phyloP scores from a whole-genome alignment of 2,329 filamentous ascomycete genomes.

The Diaporthe destruens region DNA sequence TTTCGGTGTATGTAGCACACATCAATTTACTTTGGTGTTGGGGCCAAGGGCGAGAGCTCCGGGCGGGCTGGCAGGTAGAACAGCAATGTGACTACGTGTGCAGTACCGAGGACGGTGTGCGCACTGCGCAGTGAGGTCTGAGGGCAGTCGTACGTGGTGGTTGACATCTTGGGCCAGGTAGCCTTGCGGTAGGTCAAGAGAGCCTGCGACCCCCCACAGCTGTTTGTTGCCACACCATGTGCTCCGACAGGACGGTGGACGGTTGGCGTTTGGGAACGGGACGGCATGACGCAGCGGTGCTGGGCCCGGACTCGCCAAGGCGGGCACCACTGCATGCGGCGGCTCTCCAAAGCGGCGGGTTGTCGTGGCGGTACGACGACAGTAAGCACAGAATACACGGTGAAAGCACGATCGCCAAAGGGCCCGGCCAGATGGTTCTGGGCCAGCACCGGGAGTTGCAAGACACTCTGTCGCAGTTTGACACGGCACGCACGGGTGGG shows the following conservation, averaged over 20 bases:
- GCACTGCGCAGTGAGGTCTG: neutral
- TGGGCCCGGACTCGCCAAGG: constrained; percentile 33
- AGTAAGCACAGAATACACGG: neutral
- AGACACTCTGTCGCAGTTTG: constrained; percentile 23
- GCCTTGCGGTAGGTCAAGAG: too few relatives aligned
- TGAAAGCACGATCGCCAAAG: neutral
- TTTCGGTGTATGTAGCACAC: constrained; percentile 21
- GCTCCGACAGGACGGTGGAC: constrained; percentile 14
- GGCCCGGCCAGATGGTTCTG: neutral
- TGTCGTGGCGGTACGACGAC: constrained; percentile 1
- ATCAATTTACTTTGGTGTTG: constrained; percentile 16
- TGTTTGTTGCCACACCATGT: constrained; percentile 17
- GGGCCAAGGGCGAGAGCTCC: neutral
- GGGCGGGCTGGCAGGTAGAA: too few relatives aligned
- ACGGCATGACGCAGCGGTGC: constrained; percentile 35
- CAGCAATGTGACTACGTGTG: neutral
- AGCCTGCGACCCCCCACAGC: neutral
- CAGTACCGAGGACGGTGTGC: too few relatives aligned
- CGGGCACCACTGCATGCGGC: constrained; percentile 32
- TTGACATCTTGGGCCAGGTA: constrained; percentile 2
- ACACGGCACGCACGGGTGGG: constrained; percentile 26
- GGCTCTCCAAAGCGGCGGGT: constrained; percentile 26
- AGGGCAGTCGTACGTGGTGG: neutral
- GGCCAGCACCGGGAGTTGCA: neutral
- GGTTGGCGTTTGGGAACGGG: constrained; percentile 6